Evolutionary conservation across 306 rosid species (phyloP).

Genomic region (Geum urbanum): DNA sequence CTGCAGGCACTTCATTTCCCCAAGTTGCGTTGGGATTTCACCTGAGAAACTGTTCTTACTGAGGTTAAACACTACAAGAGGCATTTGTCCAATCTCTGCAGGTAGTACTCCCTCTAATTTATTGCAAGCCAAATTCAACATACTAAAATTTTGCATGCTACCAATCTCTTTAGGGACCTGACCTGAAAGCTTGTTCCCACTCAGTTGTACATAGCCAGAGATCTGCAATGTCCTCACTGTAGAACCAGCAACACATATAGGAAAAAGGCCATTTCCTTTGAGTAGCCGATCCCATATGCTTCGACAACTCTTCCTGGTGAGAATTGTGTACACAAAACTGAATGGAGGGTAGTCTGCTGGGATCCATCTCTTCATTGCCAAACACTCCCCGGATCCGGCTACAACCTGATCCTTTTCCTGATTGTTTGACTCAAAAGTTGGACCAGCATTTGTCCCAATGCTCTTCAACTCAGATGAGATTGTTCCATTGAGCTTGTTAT

Average conservation of each 20-base stretch:
- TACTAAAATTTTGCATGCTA: conserved; percentile 53
- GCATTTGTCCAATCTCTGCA: conserved; percentile 44
- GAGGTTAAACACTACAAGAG: conserved; percentile 61
- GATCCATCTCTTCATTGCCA: conserved; percentile 87
- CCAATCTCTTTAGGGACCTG: conserved; percentile 71
- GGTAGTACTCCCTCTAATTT: conserved; percentile 64
- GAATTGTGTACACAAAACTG: conserved; percentile 64
- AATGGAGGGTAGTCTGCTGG: conserved; percentile 97
- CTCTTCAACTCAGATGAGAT: conserved; percentile 61
- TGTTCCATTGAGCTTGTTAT: conserved; percentile 62
- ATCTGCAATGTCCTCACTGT: conserved; percentile 34
- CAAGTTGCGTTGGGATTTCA: conserved; percentile 59
- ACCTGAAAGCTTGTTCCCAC: conserved; percentile 63
- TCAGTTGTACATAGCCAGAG: conserved; percentile 82
- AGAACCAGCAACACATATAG: conserved; percentile 47
- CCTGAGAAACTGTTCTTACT: conserved; percentile 70
- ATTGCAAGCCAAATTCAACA: conserved; percentile 72
- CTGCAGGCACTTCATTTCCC: conserved; percentile 51
- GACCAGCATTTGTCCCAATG: conserved; percentile 53
- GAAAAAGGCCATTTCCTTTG: conserved; percentile 66
- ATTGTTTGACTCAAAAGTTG: conserved; percentile 55
- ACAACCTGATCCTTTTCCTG: conserved; percentile 19
- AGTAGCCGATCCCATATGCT: conserved; percentile 72
- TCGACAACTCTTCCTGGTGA: conserved; percentile 81
- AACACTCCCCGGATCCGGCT: conserved; percentile 85